phyloP scores from a whole-genome alignment of 306 rosid genomes.

The Casuarina cunninghamiana region DNA sequence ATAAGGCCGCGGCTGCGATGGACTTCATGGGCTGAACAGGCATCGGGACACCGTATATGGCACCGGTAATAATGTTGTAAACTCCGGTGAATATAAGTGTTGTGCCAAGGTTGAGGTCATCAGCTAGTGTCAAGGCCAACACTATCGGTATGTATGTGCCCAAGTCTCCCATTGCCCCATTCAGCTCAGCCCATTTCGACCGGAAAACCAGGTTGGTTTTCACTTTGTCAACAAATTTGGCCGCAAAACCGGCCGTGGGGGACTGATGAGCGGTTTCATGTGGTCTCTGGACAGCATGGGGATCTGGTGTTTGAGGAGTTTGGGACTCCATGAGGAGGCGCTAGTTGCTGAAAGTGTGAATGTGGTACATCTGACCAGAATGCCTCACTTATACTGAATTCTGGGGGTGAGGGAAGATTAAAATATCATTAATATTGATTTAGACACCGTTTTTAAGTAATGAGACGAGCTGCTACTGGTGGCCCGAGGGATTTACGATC shows the following conservation, averaged over 20 bases:
- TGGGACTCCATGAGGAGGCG: conserved; percentile 35
- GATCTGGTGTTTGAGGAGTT: conserved; percentile 8
- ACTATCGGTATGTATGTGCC: conserved; percentile 84
- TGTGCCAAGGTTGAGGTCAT: conserved; percentile 66
- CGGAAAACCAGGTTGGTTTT: conserved; percentile 46
- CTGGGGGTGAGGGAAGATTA: no score
- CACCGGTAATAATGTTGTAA: conserved; percentile 67
- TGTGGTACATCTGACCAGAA: no score
- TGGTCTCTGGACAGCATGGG: no score
- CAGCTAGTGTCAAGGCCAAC: conserved; percentile 56
- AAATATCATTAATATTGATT: no score
- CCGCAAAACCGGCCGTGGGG: conserved; percentile 7
- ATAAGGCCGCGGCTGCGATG: conserved; percentile 62
- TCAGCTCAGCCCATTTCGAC: conserved; percentile 66
- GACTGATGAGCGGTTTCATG: not conserved
- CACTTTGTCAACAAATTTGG: conserved; percentile 28
- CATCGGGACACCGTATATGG: conserved; percentile 78
- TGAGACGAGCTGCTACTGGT: no score
- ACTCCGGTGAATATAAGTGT: conserved; percentile 72
- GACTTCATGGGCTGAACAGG: conserved; percentile 93
- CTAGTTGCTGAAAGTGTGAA: no score
- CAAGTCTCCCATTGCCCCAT: conserved; percentile 84
- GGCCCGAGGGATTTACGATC: no score
- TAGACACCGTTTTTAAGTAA: no score
- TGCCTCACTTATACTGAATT: no score